Percentiles rank a stretch among this genome's conserved stretches.
phyloP scores from a whole-genome alignment of 148 eudicot genomes.

The Amaranthus cruentus region DNA sequence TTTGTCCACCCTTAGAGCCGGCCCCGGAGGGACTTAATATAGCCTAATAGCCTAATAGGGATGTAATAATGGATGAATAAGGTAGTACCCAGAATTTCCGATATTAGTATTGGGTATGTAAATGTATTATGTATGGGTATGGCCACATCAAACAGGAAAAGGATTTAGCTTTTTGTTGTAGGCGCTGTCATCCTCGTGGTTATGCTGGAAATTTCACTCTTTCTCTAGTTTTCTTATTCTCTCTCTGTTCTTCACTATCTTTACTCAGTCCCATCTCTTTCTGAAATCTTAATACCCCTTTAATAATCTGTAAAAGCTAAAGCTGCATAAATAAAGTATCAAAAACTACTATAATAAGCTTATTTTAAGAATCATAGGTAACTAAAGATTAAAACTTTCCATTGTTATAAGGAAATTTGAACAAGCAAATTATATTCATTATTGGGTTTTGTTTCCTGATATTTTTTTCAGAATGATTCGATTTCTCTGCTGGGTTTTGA shows the following conservation, averaged over 20 bases:
- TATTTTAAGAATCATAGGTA: too few relatives aligned
- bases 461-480: not conserved
- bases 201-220: conserved; percentile 10
- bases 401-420: not conserved
- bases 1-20: too few relatives aligned
- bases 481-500: not conserved
- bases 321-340: not conserved
- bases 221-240: not conserved
- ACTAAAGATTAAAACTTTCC: not conserved
- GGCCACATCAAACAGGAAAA: not conserved
- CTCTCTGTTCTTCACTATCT: not conserved
- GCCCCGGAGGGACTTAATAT: too few relatives aligned
- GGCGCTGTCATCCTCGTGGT: conserved; percentile 21
- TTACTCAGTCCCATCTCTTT: not conserved
- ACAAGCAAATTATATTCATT: not conserved
- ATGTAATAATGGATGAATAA: too few relatives aligned
- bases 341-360: not conserved
- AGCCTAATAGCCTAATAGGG: too few relatives aligned
- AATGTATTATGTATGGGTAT: too few relatives aligned
- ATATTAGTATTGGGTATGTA: too few relatives aligned
- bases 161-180: conserved; percentile 5
- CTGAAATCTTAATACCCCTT: conserved; percentile 8
- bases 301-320: not conserved
- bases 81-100: too few relatives aligned
- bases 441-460: not conserved